Evolutionary conservation across 225 moss, liverwort and hornwort genomes (phyloP).

Genomic region (Sphagnum tenellum): DNA sequence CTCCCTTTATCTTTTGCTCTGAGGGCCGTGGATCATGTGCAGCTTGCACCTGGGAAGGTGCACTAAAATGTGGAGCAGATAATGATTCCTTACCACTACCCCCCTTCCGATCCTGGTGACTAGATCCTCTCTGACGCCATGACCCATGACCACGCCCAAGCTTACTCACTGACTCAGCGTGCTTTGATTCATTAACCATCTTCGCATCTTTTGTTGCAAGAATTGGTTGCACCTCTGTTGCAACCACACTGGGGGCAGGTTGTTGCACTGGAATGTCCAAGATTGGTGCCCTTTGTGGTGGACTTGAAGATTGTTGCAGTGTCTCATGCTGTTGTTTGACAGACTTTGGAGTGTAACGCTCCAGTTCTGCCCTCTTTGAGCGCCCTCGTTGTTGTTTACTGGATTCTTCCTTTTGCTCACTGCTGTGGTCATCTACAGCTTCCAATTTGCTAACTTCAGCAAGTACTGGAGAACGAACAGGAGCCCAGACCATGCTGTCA

Average conservation of each 20-base stretch:
- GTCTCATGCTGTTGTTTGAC: constrained; percentile 70
- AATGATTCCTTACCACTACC: constrained; percentile 34
- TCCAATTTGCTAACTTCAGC: constrained; percentile 17
- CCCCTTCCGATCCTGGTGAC: constrained; percentile 34
- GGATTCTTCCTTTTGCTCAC: constrained; percentile 63
- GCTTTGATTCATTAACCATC: constrained; percentile 37
- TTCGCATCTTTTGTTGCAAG: constrained; percentile 22
- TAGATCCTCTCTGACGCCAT: constrained; percentile 76
- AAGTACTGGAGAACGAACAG: constrained; percentile 58
- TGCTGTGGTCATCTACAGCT: background rate
- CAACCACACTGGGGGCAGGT: background rate
- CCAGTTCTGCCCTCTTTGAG: constrained; percentile 80
- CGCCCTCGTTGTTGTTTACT: constrained; percentile 51
- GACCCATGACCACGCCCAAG: constrained; percentile 51
- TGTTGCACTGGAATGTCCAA: constrained; percentile 3
- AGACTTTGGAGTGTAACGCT: constrained; percentile 91
- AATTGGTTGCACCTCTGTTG: constrained; percentile 1
- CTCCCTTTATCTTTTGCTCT: constrained; percentile 43
- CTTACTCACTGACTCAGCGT: constrained; percentile 36
- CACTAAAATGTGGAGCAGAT: constrained; percentile 14
- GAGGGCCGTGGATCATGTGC: constrained; percentile 26
- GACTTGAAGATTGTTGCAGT: constrained; percentile 25
- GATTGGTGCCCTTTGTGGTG: constrained; percentile 9
- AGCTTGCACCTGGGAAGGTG: constrained; percentile 17
- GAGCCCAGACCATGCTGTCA: constrained; percentile 94